Percentiles rank a stretch among this genome's conserved stretches.
These are phyloP conservation scores for Phytophthora agathidicida DNA, from an alignment of 352 stramenopile species.

Conservation along the genomic window DNA sequence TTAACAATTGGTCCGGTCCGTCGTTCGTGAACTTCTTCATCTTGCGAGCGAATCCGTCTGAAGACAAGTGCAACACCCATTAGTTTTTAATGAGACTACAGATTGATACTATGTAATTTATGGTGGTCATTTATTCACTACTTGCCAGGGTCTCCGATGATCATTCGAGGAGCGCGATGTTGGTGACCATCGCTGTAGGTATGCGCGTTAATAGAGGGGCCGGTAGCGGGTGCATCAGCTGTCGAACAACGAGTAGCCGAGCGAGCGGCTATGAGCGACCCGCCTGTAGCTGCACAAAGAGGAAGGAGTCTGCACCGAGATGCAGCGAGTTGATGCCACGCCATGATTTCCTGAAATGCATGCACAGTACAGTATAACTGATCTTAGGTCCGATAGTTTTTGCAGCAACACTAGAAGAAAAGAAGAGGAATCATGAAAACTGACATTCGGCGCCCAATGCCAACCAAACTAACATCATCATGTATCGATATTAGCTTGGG, in stretches of 20 bases:
- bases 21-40: constrained; percentile 73
- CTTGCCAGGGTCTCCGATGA: constrained; percentile 48
- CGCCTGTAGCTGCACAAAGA: constrained; percentile 12
- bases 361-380: no score
- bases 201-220: constrained; percentile 13
- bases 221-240: background rate
- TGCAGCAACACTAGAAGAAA: no score
- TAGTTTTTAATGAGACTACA: no score
- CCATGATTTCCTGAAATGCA: no score
- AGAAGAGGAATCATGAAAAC: no score
- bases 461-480: no score
- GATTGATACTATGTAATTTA: no score
- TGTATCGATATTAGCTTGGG: no score
- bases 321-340: constrained; percentile 1
- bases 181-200: constrained; percentile 27
- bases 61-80: background rate
- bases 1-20: constrained; percentile 61
- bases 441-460: no score
- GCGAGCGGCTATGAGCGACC: constrained; percentile 4
- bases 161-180: constrained; percentile 26
- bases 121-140: no score
- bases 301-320: constrained; percentile 4
- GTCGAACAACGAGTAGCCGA: constrained; percentile 11
- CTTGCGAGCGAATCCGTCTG: constrained; percentile 75
- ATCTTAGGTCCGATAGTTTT: no score